Evolutionary conservation across 345 rosid species (phyloP).

Genomic region (Pelargonium nanum): DNA sequence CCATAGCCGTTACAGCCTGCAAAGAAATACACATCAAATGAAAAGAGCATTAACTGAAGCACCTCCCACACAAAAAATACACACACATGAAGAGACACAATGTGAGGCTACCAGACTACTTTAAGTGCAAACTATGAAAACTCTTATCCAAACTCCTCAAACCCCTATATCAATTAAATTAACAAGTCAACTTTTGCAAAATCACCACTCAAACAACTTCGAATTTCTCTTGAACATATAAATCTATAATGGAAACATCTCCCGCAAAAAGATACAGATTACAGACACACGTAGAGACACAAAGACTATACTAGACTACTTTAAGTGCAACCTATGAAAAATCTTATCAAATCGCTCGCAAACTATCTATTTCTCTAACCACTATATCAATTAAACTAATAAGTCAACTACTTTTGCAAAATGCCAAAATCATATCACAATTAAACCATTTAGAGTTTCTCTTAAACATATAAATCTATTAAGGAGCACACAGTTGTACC

Average conservation of each 20-base stretch:
- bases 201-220: not conserved
- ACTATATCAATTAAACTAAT: not conserved
- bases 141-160: not conserved
- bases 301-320: no score
- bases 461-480: not conserved
- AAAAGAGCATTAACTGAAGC: not conserved
- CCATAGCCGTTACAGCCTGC: constrained; percentile 94
- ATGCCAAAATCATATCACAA: not conserved
- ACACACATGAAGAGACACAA: not conserved
- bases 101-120: not conserved
- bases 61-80: not conserved
- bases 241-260: no score
- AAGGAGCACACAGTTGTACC: not conserved
- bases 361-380: not conserved
- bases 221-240: no score
- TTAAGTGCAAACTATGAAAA: not conserved
- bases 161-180: not conserved
- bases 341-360: no score
- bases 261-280: no score
- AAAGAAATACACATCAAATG: not conserved
- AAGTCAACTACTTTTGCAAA: not conserved
- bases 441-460: not conserved
- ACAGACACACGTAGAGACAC: no score
- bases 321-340: no score
- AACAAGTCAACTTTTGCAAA: no score